Evolutionary conservation across 2,329 filamentous ascomycete species (phyloP).

Genomic region (Paraphaeosphaeria sporulosa): DNA sequence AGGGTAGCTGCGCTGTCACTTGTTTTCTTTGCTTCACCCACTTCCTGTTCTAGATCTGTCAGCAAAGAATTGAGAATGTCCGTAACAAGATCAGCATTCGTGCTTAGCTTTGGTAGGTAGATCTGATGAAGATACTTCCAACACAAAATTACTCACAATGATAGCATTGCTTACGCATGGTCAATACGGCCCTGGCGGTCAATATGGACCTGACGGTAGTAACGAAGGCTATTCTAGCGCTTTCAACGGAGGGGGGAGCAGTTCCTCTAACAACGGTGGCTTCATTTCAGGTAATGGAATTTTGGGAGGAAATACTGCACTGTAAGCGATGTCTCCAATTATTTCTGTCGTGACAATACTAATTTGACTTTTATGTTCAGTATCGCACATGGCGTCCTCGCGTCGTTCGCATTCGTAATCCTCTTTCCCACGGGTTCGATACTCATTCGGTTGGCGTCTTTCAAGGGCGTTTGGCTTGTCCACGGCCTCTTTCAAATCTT

Average conservation of each 20-base stretch:
- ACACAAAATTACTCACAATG: conserved; percentile 6
- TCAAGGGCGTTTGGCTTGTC: conserved; percentile 47
- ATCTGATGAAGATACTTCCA: neutral
- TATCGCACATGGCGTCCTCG: conserved; percentile 47
- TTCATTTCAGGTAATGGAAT: conserved; percentile 12
- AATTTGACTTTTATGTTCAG: conserved; percentile 26
- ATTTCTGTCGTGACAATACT: neutral
- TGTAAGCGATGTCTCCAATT: neutral
- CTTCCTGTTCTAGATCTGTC: neutral
- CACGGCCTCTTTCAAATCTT: conserved; percentile 55
- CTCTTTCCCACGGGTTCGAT: conserved; percentile 53
- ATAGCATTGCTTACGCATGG: conserved; percentile 21
- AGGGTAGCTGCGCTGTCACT: conserved; percentile 8
- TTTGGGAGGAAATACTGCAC: neutral
- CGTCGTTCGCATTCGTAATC: conserved; percentile 45
- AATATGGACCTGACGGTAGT: conserved; percentile 19
- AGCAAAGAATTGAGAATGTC: conserved; percentile 5
- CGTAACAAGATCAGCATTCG: conserved; percentile 7
- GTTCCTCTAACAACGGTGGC: conserved; percentile 10
- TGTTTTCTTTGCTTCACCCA: neutral
- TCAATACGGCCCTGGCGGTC: conserved; percentile 20
- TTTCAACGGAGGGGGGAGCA: conserved; percentile 11
- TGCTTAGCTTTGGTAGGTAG: conserved; percentile 18
- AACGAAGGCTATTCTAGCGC: conserved; percentile 5
- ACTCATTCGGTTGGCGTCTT: conserved; percentile 46